Conservation (phyloP, 106 monocot species). For the Phalaenopsis equestris region DNA sequence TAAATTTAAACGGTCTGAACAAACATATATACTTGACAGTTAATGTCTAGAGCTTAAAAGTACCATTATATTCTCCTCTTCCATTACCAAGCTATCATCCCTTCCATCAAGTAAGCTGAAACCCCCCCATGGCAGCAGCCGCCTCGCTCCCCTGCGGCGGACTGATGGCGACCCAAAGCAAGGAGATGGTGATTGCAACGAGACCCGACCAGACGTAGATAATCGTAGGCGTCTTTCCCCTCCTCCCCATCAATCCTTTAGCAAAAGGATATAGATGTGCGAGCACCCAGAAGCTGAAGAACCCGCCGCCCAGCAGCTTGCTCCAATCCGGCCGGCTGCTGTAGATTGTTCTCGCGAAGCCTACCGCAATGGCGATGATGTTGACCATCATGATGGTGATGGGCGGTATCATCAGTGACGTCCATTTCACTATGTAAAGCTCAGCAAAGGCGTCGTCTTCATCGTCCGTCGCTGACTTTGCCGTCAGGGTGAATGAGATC, state of each 20-base stretch:
- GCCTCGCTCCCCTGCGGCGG: slow-evolving; percentile 1
- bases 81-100: not conserved
- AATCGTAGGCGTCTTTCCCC: slow-evolving; percentile 13
- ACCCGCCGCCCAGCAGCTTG: slow-evolving; percentile 8
- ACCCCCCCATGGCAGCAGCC: not conserved
- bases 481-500: slow-evolving; percentile 10
- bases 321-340: slow-evolving; percentile 8
- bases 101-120: not conserved
- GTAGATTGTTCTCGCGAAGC: slow-evolving; percentile 4
- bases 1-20: too few species aligned
- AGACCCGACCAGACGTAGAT: slow-evolving; percentile 5
- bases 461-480: slow-evolving; percentile 8
- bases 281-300: slow-evolving; percentile 17
- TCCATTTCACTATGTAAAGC: slow-evolving; percentile 5
- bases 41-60: too few species aligned
- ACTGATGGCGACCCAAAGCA: slow-evolving; percentile 9
- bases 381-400: slow-evolving; percentile 12
- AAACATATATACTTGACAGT: too few species aligned
- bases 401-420: slow-evolving; percentile 5
- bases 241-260: slow-evolving; percentile 12
- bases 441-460: slow-evolving; percentile 10
- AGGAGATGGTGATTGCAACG: slow-evolving; percentile 9
- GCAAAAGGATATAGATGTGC: slow-evolving; percentile 1
- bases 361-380: slow-evolving; percentile 6
- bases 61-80: too few species aligned